Conservation (phyloP, 1,284 basidiomycete genomes). For the Cutaneotrichosporon sp. region DNA sequence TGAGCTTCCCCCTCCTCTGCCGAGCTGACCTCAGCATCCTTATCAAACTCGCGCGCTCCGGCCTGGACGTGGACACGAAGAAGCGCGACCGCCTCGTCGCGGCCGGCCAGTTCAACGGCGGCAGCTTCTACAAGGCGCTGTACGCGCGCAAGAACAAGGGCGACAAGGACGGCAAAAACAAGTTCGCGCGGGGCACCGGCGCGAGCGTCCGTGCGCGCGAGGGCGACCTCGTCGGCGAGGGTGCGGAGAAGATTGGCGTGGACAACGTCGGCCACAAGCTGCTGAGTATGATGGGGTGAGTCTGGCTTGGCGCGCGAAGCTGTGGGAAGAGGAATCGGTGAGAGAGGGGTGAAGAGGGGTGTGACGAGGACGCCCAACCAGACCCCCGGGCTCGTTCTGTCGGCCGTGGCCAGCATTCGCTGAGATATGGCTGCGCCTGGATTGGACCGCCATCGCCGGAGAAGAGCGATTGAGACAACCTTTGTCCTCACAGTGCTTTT, state of each 20-base stretch:
- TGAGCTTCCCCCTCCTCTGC: constrained; percentile 29
- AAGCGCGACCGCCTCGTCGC: constrained; percentile 60
- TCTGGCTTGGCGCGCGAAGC: background rate
- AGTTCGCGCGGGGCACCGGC: constrained; percentile 17
- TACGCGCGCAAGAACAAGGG: constrained; percentile 24
- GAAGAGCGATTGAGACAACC: background rate
- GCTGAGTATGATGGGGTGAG: constrained; percentile 52
- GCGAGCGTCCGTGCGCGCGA: constrained; percentile 44
- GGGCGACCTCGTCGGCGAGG: constrained; percentile 51
- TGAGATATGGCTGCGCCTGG: background rate
- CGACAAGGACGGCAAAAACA: background rate
- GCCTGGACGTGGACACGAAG: constrained; percentile 59
- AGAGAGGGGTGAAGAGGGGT: no score
- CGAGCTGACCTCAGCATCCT: constrained; percentile 61
- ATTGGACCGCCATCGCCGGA: background rate
- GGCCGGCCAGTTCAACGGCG: constrained; percentile 32
- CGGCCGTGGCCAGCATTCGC: background rate
- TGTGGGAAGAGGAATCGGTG: no score
- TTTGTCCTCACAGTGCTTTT: no score
- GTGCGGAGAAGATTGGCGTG: constrained; percentile 48
- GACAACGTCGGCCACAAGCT: constrained; percentile 54
- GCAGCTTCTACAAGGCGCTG: constrained; percentile 50
- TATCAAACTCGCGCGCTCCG: constrained; percentile 63
- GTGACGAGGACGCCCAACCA: no score
- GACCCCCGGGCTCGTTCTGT: background rate